These are phyloP conservation scores for Verticillium isaacii DNA, from an alignment of 2,329 filamentous ascomycete genomes.

Conservation along the genomic window DNA sequence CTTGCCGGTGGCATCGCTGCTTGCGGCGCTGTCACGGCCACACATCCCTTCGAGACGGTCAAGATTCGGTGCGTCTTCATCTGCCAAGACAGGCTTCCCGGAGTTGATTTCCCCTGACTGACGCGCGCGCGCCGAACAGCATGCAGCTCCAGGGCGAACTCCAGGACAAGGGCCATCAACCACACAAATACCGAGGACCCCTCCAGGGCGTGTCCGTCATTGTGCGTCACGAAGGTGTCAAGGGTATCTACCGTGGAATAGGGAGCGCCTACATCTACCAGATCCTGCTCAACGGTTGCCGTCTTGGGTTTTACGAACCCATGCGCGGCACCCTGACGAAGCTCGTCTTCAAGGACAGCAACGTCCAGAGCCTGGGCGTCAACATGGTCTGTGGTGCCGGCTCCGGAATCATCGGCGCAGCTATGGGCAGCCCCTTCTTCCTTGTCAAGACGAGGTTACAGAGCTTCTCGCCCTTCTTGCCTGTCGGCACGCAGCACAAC, in stretches of 20 bases:
- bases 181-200: conserved; percentile 85
- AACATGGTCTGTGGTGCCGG: conserved; percentile 91
- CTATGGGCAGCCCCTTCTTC: conserved; percentile 94
- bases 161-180: conserved; percentile 77
- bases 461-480: conserved; percentile 86
- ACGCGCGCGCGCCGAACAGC: conserved; percentile 36
- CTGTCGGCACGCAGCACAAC: conserved; percentile 93
- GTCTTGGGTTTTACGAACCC: conserved; percentile 95
- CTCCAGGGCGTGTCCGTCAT: conserved; percentile 90
- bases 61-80: conserved; percentile 74
- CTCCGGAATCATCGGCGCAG: conserved; percentile 86
- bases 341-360: conserved; percentile 65
- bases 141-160: conserved; percentile 96
- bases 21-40: conserved; percentile 94
- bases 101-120: not conserved
- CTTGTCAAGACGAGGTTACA: conserved; percentile 95
- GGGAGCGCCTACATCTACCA: conserved; percentile 95
- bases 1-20: conserved; percentile 94
- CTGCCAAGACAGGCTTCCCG: not conserved
- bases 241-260: conserved; percentile 82
- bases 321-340: conserved; percentile 69
- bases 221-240: conserved; percentile 80
- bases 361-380: conserved; percentile 78
- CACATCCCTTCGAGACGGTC: conserved; percentile 96
- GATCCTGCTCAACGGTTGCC: conserved; percentile 91